Evolutionary conservation across 345 rosid species (phyloP).

Genomic region (Linum lewisii): DNA sequence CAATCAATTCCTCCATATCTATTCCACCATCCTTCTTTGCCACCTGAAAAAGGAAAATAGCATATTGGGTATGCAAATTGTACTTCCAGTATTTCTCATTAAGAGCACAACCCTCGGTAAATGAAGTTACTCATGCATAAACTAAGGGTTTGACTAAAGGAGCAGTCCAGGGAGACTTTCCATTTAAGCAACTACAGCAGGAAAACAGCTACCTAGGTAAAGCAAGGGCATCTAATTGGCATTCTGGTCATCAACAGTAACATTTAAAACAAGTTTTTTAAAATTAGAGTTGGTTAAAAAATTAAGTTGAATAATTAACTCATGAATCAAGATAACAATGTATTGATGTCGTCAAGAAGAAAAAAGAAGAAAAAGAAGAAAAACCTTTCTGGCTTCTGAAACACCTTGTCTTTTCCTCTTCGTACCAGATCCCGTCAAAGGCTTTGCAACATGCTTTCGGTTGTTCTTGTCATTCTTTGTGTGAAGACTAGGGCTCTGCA

Average conservation of each 20-base stretch:
- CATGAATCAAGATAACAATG: neutral
- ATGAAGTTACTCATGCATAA: neutral
- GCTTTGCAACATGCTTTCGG: slow-evolving; percentile 26
- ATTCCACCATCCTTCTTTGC: slow-evolving; percentile 43
- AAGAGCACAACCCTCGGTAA: neutral
- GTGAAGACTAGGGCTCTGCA: slow-evolving; percentile 28
- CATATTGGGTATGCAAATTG: neutral
- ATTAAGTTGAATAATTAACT: neutral
- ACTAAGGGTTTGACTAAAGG: neutral
- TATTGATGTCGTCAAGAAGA: neutral
- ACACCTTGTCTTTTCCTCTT: slow-evolving; percentile 68
- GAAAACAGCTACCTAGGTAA: neutral
- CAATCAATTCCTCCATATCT: slow-evolving; percentile 62
- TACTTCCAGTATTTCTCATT: neutral
- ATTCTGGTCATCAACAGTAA: neutral
- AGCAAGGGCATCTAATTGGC: too few species aligned
- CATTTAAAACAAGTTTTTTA: neutral
- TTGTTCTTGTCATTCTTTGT: slow-evolving; percentile 31
- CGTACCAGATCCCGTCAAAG: slow-evolving; percentile 50
- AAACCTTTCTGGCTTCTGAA: slow-evolving; percentile 70
- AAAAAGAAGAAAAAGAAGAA: too few species aligned
- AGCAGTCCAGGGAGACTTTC: neutral
- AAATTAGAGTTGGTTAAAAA: too few species aligned
- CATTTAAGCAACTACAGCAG: neutral
- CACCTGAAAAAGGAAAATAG: slow-evolving; percentile 40